A percentile compares a stretch with the other conserved stretches of the same genome.
Conservation (phyloP, 306 rosid genomes). For the Sicyos baderoa region DNA sequence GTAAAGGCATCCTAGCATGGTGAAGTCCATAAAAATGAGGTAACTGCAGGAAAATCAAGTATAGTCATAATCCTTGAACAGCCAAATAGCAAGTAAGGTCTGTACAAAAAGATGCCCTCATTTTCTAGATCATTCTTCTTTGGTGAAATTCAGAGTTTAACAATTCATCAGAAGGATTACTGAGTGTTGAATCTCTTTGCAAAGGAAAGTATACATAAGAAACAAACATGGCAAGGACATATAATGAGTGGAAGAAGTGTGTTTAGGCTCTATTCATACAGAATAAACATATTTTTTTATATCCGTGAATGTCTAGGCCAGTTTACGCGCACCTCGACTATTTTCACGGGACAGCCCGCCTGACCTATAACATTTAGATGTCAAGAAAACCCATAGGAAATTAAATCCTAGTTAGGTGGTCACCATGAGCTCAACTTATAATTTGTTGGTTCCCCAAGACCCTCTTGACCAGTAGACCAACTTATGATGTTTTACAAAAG, state of each 20-base stretch:
- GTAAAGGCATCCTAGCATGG: conserved; percentile 79
- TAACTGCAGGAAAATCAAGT: conserved; percentile 39
- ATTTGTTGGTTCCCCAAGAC: too few relatives aligned
- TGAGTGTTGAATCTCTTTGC: neutral
- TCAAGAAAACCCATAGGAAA: too few relatives aligned
- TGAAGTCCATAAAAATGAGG: conserved; percentile 49
- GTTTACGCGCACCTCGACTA: too few relatives aligned
- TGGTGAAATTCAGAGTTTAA: neutral
- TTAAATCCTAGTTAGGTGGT: too few relatives aligned
- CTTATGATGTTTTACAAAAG: neutral
- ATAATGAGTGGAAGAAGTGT: neutral
- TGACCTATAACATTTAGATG: too few relatives aligned
- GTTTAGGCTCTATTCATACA: conserved; percentile 3
- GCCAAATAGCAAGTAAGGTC: neutral
- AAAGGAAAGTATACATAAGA: conserved; percentile 4
- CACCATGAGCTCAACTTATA: too few relatives aligned
- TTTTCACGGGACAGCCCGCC: too few relatives aligned
- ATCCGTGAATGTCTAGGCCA: too few relatives aligned
- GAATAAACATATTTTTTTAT: neutral
- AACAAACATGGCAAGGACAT: neutral
- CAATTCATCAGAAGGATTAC: neutral
- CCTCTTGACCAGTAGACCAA: too few relatives aligned
- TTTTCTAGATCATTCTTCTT: neutral
- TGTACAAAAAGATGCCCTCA: neutral
- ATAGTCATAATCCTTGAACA: conserved; percentile 16